Evolutionary conservation across 2,329 filamentous ascomycete genomes (phyloP).

Genomic region (Dactylellina cionopaga): DNA sequence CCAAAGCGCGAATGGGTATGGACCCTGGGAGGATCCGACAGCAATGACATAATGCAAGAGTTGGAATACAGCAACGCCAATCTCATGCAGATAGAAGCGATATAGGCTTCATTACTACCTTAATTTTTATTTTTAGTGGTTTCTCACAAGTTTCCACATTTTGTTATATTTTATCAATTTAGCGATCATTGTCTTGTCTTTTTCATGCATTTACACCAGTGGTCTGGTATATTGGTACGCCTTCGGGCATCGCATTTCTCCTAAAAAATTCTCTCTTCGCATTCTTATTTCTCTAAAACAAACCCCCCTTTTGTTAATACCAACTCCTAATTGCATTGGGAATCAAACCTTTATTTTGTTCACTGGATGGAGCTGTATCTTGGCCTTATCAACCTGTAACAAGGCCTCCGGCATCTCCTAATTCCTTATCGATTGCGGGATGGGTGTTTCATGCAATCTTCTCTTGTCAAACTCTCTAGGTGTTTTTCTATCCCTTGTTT

Average conservation of each 20-base stretch:
- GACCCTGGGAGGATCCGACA: slow-evolving; percentile 50
- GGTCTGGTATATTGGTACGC: slow-evolving; percentile 30
- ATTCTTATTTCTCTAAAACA: no score
- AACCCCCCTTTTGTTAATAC: background rate
- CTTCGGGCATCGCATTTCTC: no score
- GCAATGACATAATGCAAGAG: slow-evolving; percentile 52
- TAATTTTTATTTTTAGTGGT: slow-evolving; percentile 26
- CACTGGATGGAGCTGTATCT: slow-evolving; percentile 10
- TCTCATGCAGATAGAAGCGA: slow-evolving; percentile 50
- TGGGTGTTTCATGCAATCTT: background rate
- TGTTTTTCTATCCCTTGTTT: slow-evolving; percentile 36
- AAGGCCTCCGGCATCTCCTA: slow-evolving; percentile 4
- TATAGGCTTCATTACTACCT: slow-evolving; percentile 19
- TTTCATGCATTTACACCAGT: slow-evolving; percentile 52
- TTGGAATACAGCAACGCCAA: slow-evolving; percentile 51
- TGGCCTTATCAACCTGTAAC: slow-evolving; percentile 14
- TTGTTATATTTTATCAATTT: slow-evolving; percentile 32
- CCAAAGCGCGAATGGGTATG: slow-evolving; percentile 51
- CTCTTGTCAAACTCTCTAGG: slow-evolving; percentile 8
- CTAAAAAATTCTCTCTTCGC: slow-evolving; percentile 11
- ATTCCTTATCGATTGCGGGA: background rate
- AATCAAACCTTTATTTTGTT: slow-evolving; percentile 16
- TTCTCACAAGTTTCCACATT: slow-evolving; percentile 19
- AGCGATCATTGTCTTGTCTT: slow-evolving; percentile 46
- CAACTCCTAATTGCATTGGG: slow-evolving; percentile 6